A percentile compares a stretch with the other conserved stretches of the same genome.
These are phyloP conservation scores for Lichtheimia corymbifera DNA, from an alignment of 371 early-diverging fungal species.

Conservation along the genomic window DNA sequence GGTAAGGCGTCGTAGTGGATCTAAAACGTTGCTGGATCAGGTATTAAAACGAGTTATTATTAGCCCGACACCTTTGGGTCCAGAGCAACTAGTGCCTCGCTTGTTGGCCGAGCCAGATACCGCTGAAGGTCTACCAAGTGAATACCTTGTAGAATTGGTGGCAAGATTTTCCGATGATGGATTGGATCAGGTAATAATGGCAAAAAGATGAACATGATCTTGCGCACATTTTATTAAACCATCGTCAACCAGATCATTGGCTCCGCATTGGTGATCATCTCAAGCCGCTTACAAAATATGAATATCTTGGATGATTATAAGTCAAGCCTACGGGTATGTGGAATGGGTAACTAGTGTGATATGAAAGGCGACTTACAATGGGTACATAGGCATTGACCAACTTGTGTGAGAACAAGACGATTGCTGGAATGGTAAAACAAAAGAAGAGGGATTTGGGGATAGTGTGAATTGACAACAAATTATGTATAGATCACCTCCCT, in stretches of 20 bases:
- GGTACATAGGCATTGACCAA: conserved; percentile 38
- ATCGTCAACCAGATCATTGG: conserved; percentile 46
- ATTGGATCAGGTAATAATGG: conserved; percentile 50
- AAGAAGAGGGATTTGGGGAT: neutral
- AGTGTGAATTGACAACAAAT: conserved; percentile 1
- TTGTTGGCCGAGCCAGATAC: conserved; percentile 53
- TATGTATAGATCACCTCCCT: conserved; percentile 41
- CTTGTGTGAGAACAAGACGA: conserved; percentile 50
- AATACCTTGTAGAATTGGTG: conserved; percentile 52
- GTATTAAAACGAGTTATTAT: conserved; percentile 24
- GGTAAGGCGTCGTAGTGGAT: conserved; percentile 38
- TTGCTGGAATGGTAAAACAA: conserved; percentile 56
- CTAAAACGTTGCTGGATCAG: conserved; percentile 13
- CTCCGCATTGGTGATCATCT: conserved; percentile 49
- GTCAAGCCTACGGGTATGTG: conserved; percentile 48
- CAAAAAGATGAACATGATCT: too few species aligned
- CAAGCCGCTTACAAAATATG: conserved; percentile 35
- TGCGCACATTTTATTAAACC: neutral
- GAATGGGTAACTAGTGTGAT: neutral
- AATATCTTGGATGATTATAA: conserved; percentile 63
- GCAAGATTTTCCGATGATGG: conserved; percentile 63
- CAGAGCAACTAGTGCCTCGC: conserved; percentile 35
- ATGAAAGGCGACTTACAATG: neutral
- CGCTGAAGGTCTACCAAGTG: conserved; percentile 45
- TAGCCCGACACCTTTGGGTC: conserved; percentile 32